Evolutionary conservation across 1,284 basidiomycete species (phyloP).

Genomic region (Trametes pubescens): DNA sequence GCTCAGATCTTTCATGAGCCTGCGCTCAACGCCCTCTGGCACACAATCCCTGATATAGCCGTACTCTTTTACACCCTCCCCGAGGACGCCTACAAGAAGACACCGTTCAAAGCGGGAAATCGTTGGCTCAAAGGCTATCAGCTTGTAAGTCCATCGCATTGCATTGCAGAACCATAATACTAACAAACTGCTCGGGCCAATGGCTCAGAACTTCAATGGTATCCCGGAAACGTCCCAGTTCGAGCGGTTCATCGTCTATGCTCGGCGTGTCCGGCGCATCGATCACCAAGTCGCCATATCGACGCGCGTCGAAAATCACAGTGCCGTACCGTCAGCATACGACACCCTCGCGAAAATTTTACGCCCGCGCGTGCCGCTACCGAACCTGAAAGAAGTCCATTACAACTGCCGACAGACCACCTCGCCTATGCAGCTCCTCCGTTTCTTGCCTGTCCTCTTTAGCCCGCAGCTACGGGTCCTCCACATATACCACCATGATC

Average conservation of each 20-base stretch:
- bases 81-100: background rate
- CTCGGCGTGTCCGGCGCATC: background rate
- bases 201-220: background rate
- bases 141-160: too few species aligned
- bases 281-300: background rate
- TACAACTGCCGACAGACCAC: background rate
- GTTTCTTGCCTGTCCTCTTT: slow-evolving; percentile 2
- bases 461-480: background rate
- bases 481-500: background rate
- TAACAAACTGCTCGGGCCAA: too few species aligned
- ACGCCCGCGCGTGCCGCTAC: background rate
- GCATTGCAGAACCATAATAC: too few species aligned
- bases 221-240: background rate
- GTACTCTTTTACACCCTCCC: background rate
- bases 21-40: slow-evolving; percentile 2
- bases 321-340: background rate
- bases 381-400: background rate
- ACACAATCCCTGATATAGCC: background rate
- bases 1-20: background rate
- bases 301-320: too few species aligned
- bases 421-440: background rate
- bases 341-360: background rate
- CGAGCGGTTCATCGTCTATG: background rate
- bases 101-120: too few species aligned
- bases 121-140: too few species aligned